These are phyloP conservation scores for Periconia sp. DNA, from an alignment of 2,329 filamentous ascomycete species.

Conservation along the genomic window DNA sequence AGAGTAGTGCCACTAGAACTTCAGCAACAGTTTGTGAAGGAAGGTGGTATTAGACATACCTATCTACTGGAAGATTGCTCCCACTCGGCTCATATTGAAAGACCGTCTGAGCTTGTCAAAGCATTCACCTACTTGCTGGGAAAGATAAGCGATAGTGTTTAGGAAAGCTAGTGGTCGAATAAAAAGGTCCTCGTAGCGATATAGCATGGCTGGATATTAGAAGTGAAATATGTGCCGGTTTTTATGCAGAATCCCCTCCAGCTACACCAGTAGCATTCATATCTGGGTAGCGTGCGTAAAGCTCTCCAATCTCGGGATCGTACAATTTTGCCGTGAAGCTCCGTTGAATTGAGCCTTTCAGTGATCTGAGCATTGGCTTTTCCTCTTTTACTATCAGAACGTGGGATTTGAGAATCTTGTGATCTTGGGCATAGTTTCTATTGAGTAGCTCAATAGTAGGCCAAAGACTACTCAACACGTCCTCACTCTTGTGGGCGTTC, in stretches of 20 bases:
- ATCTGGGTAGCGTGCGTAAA: too few relatives aligned
- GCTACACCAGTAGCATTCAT: too few relatives aligned
- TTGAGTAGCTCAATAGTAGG: background rate
- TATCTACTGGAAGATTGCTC: slow-evolving; percentile 12
- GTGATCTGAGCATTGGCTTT: background rate
- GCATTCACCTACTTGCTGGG: too few relatives aligned
- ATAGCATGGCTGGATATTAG: too few relatives aligned
- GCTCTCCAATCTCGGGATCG: too few relatives aligned
- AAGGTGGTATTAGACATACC: slow-evolving; percentile 7
- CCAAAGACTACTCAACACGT: background rate
- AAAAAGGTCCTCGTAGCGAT: too few relatives aligned
- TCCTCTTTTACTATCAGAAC: background rate
- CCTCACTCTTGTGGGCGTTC: background rate
- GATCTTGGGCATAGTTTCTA: background rate
- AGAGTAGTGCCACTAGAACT: slow-evolving; percentile 23
- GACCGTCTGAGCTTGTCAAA: slow-evolving; percentile 2
- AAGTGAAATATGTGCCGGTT: too few relatives aligned
- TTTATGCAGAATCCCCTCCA: too few relatives aligned
- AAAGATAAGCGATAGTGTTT: too few relatives aligned
- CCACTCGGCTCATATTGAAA: slow-evolving; percentile 8
- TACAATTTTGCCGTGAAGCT: background rate
- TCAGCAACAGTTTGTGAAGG: slow-evolving; percentile 27
- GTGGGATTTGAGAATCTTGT: background rate
- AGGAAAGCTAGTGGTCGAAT: too few relatives aligned
- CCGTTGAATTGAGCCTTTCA: background rate